Evolutionary conservation across 768 basidiomycete species (phyloP), one percentile per base, ranked within the genome.

Genomic region (Strobilomyces echinocephalus): DNA sequence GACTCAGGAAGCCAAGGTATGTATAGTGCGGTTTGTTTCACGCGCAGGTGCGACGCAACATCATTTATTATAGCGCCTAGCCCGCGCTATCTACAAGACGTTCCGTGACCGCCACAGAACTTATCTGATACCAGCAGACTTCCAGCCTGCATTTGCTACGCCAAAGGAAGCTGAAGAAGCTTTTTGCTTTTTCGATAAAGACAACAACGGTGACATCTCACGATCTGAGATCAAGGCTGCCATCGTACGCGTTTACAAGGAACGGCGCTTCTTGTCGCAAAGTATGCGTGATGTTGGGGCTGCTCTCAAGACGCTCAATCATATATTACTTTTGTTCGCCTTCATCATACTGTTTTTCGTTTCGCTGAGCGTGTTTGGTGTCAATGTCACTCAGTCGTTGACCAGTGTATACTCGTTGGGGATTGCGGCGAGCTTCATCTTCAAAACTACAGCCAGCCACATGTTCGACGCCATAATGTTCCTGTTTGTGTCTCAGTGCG

Each of bases 401-500:
- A 82, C 86, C 36, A 87, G 86, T 66, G 72, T 88, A 56, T 91
- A 90, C 66, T 78, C 88, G 16, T 63, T 90, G 60, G 80, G 74
- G 12, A 80, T 91, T 54, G 89, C 84, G 6, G 81, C 81, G 10
- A 88, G 87, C 65, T 91, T 91, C 62, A 77, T 91, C 59, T 91
- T 91, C 76, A 89, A 88, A 73, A 80, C 75, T 58, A 70, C 88
- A 5, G 85, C 88, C 20, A 82, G 83, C 55, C 77, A 71, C 50
- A 84, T 84, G 16, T 91, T 91, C 62, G 88, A 90, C 68, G 78
- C 87, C 26, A 84, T 90, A 62, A 85, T 89, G 78, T 87, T 91
- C 66, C 67, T 89, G 57, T 90, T 90, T 64, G 87, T 90, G 38
- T 85, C 87, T 3, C 89, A 91, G 87, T 88, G 57, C 59, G 87